These are phyloP conservation scores for Fusarium lateritium DNA, from an alignment of 2,329 filamentous ascomycete species.

Conservation along the genomic window DNA sequence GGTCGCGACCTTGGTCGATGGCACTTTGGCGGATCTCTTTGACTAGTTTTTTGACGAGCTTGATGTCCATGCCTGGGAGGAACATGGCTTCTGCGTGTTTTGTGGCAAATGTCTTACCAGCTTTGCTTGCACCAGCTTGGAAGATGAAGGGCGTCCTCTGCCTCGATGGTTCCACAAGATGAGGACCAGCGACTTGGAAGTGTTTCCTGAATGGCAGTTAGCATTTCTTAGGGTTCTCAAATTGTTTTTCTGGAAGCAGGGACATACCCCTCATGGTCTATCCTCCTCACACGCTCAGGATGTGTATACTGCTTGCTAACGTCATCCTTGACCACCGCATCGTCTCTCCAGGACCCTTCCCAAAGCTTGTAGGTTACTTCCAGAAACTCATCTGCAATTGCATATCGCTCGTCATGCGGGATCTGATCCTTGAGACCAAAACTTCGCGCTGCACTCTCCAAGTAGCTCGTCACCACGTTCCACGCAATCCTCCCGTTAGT, in stretches of 20 bases:
- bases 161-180: not conserved
- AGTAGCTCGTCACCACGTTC: not conserved
- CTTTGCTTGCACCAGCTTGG: not conserved
- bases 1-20: not conserved
- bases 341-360: not conserved
- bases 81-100: not conserved
- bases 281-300: not conserved
- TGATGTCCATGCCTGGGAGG: not conserved
- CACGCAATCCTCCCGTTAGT: not conserved
- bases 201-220: not conserved
- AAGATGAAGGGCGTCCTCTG: not conserved
- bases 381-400: not conserved
- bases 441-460: not conserved
- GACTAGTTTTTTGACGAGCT: not conserved
- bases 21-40: not conserved
- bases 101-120: not conserved
- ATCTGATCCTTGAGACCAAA: not conserved
- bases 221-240: not conserved
- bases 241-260: not conserved
- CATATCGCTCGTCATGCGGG: not conserved
- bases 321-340: not conserved
- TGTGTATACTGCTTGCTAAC: not conserved
- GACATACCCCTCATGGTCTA: not conserved
- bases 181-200: not conserved
- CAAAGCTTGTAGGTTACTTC: not conserved